Evolutionary conservation across 1,284 basidiomycete genomes (phyloP).

Genomic region (Cutaneotrichosporon sp.): DNA sequence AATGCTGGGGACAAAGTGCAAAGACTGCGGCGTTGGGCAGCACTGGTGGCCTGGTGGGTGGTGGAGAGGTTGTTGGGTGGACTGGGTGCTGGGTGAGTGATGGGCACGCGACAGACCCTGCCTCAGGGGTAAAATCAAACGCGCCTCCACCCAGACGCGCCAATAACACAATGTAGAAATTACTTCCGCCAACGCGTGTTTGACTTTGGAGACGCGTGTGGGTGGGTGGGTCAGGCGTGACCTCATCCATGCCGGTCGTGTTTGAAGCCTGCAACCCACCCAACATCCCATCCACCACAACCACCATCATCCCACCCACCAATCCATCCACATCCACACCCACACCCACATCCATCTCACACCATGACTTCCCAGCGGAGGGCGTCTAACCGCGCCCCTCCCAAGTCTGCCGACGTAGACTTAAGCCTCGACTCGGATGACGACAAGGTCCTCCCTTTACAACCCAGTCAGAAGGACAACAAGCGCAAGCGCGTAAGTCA

Average conservation of each 20-base stretch:
- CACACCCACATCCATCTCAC: no score
- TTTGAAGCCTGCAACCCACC: neutral
- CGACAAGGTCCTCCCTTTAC: constrained; percentile 1
- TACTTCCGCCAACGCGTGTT: neutral
- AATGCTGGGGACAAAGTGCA: no score
- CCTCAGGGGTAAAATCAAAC: constrained; percentile 4
- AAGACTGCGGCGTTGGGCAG: no score
- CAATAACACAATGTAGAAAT: neutral
- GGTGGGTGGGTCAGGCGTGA: no score
- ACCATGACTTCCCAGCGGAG: neutral
- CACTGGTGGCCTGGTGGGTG: no score
- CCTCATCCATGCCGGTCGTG: no score
- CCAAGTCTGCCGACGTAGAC: neutral
- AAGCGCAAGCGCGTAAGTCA: constrained; percentile 10
- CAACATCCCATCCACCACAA: neutral
- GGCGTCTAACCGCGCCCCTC: neutral
- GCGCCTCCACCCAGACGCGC: neutral
- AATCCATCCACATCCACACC: neutral
- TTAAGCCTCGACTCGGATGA: constrained; percentile 7
- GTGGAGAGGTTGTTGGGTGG: no score
- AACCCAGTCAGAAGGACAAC: neutral
- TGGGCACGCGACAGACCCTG: no score
- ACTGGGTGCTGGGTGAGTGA: no score
- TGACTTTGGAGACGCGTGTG: no score
- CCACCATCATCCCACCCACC: neutral